Evolutionary conservation across 192 early-diverging fungal genomes (phyloP), one percentile per base, ranked within the genome.

Genomic region (Backusella macrospora): DNA sequence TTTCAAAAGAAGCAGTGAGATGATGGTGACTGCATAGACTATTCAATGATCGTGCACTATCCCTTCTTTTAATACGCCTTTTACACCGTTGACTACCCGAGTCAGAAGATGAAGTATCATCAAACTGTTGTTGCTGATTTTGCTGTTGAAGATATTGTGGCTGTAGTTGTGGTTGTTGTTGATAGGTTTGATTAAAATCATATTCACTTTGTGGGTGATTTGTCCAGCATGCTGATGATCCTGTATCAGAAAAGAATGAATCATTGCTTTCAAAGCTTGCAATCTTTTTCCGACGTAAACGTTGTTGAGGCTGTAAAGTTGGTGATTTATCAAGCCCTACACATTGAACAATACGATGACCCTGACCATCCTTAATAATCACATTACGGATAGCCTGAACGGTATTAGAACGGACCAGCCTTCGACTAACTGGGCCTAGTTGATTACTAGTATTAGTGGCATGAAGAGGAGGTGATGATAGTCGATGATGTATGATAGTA

Each of bases 41-140:
- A 68, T 45, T 68, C 39, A 68, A 29, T 13, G 67, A 68, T 68
- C 21, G 45, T 15, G 26, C 67, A 68, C 67, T 68, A 68, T 68
- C 45, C 43, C 44, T 68, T 34, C 67, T 42, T 68, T 68, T 68
- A 14, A 47, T 68, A 44, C 67, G 23, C 21, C 67, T 46, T 4
- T 29, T 26, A 43, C 67, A 23, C 21, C 44, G 21, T 15, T 45
- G 67, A 47, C 67, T 46, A 68, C 67, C 42, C 26, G 67, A 68
- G 34, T 68, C 67, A 29, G 67, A 68, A 13, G 67, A 68, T 5
- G 67, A 68, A 29, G 42, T 68, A 68, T 68, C 67, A 21, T 39
- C 44, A 14, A 44, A 46, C 0, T 29, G 43, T 43, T 26, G 65
- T 52, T 52, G 49, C 16, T 21, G 16, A 21, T 6, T 21, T 21